Percentiles rank a stretch among this genome's conserved stretches.
Conservation (phyloP, 2,329 filamentous ascomycete species). For the Pyricularia sp. region DNA sequence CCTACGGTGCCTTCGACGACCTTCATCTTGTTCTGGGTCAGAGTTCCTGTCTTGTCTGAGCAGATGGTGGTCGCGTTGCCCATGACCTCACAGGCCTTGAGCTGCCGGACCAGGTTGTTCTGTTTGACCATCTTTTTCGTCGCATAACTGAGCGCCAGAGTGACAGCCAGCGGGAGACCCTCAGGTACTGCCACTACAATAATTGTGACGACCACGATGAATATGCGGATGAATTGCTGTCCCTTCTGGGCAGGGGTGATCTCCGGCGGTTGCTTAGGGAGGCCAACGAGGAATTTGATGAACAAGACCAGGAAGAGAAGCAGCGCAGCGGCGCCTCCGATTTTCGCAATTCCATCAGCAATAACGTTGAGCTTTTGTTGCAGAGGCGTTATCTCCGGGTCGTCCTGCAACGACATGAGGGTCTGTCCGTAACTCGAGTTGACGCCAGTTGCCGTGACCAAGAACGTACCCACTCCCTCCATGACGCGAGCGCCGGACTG, state of each 20-base stretch:
- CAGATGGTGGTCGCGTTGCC: slow-evolving; percentile 52
- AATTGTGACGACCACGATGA: slow-evolving; percentile 56
- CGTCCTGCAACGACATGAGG: slow-evolving; percentile 43
- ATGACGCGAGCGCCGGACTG: slow-evolving; percentile 45
- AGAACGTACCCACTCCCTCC: slow-evolving; percentile 43
- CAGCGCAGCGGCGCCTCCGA: slow-evolving; percentile 56
- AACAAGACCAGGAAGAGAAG: slow-evolving; percentile 69
- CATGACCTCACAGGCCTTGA: slow-evolving; percentile 63
- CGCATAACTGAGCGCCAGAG: slow-evolving; percentile 56
- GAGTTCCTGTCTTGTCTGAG: slow-evolving; percentile 59
- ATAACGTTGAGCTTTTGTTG: slow-evolving; percentile 41
- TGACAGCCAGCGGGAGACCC: slow-evolving; percentile 59
- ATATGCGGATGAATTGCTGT: slow-evolving; percentile 48
- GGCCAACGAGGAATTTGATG: slow-evolving; percentile 62
- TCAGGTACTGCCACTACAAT: slow-evolving; percentile 60
- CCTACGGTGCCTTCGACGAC: slow-evolving; percentile 53
- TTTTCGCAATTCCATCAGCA: slow-evolving; percentile 31
- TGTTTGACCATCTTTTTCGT: slow-evolving; percentile 60
- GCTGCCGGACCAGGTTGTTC: slow-evolving; percentile 59
- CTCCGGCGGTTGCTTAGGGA: slow-evolving; percentile 46
- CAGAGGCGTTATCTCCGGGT: slow-evolving; percentile 42
- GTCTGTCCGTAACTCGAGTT: slow-evolving; percentile 46
- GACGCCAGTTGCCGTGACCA: slow-evolving; percentile 46
- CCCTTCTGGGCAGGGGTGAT: slow-evolving; percentile 5
- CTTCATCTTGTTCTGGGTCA: slow-evolving; percentile 62